Percentiles rank a stretch among this genome's conserved stretches.
Evolutionary conservation across 2,329 filamentous ascomycete species (phyloP).

Genomic region (Ophiostoma quercus): DNA sequence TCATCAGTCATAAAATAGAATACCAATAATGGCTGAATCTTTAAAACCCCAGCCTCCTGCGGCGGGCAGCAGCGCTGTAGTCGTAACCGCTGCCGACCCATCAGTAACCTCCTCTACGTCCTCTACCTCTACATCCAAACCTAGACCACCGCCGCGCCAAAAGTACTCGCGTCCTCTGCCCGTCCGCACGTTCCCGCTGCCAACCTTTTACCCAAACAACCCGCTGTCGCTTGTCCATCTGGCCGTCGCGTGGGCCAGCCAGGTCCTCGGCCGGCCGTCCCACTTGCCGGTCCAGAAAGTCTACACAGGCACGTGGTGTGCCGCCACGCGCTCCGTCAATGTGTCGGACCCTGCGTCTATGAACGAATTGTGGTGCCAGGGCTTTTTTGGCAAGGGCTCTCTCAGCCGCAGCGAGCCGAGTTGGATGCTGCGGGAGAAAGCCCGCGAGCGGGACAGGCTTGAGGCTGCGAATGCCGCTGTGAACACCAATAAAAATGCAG

Average conservation of each 20-base stretch:
- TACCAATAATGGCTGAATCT: slow-evolving; percentile 33
- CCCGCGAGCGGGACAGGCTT: slow-evolving; percentile 39
- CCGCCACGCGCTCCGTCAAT: slow-evolving; percentile 75
- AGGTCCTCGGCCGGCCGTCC: slow-evolving; percentile 61
- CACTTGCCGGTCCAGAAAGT: slow-evolving; percentile 55
- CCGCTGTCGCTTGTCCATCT: slow-evolving; percentile 82
- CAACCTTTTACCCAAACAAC: slow-evolving; percentile 85
- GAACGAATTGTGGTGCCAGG: slow-evolving; percentile 86
- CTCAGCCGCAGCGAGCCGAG: slow-evolving; percentile 91
- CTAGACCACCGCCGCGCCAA: slow-evolving; percentile 27
- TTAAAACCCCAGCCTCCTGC: slow-evolving; percentile 22
- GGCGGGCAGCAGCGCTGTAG: slow-evolving; percentile 5
- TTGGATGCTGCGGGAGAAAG: slow-evolving; percentile 81
- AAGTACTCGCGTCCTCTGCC: slow-evolving; percentile 76
- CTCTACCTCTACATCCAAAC: neutral
- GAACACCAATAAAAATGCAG: neutral
- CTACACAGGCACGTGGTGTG: slow-evolving; percentile 74
- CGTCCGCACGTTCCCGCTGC: slow-evolving; percentile 75
- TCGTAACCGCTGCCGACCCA: slow-evolving; percentile 25
- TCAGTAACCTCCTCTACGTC: neutral
- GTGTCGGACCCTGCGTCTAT: slow-evolving; percentile 72
- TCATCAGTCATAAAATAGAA: slow-evolving; percentile 28
- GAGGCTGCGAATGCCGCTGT: neutral
- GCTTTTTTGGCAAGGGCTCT: slow-evolving; percentile 93
- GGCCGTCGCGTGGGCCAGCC: slow-evolving; percentile 68